Evolutionary conservation across 2,329 filamentous ascomycete species (phyloP).

Genomic region (Xylaria sp.): DNA sequence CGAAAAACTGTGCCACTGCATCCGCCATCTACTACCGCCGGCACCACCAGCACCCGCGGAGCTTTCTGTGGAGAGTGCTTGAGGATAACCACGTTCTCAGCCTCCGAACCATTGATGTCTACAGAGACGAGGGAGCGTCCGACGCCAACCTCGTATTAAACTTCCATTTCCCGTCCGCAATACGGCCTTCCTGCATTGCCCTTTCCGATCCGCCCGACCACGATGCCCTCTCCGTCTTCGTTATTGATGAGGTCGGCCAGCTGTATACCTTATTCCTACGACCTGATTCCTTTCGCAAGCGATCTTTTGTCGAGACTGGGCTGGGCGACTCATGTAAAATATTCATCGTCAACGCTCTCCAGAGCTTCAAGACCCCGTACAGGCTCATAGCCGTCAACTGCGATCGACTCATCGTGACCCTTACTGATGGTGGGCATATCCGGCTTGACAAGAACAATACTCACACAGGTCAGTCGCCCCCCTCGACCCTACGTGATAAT

Average conservation of each 20-base stretch:
- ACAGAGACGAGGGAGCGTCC: conserved; percentile 70
- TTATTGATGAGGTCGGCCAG: conserved; percentile 75
- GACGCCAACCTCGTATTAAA: conserved; percentile 82
- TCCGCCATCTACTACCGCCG: conserved; percentile 87
- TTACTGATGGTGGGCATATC: conserved; percentile 82
- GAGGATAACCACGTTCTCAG: conserved; percentile 84
- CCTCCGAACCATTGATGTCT: conserved; percentile 84
- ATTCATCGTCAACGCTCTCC: conserved; percentile 76
- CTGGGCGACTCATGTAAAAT: conserved; percentile 82
- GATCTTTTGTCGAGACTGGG: conserved; percentile 75
- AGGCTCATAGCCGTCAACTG: conserved; percentile 79
- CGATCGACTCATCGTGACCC: conserved; percentile 80
- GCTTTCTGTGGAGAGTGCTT: conserved; percentile 90
- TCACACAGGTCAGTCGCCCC: conserved; percentile 57
- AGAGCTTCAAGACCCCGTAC: conserved; percentile 79
- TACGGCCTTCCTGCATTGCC: conserved; percentile 81
- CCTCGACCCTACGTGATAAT: not conserved
- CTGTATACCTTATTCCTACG: conserved; percentile 88
- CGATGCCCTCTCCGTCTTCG: conserved; percentile 67
- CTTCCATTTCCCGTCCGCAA: conserved; percentile 78
- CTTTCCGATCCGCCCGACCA: conserved; percentile 81
- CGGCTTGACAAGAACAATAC: conserved; percentile 71
- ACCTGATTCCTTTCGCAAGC: conserved; percentile 82
- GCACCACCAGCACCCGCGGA: conserved; percentile 79
- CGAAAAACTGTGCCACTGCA: conserved; percentile 77